Conservation (phyloP, 2,329 filamentous ascomycete genomes). For the Botryotinia convoluta region DNA sequence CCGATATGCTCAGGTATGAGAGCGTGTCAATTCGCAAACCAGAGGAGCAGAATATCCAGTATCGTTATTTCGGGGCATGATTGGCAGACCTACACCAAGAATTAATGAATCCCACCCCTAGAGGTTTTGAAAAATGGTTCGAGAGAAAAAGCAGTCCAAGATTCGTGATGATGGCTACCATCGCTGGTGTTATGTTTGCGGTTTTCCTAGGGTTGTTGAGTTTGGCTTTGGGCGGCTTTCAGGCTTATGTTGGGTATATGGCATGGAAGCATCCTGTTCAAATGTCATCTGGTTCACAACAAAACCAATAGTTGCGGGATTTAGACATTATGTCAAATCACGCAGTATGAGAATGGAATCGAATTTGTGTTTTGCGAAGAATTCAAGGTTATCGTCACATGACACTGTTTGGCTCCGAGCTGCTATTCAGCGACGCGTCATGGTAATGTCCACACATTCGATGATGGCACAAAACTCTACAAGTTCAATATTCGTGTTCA, state of each 20-base stretch:
- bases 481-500: too few species aligned
- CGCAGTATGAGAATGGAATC: too few species aligned
- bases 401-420: too few species aligned
- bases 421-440: too few species aligned
- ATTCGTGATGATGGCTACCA: not conserved
- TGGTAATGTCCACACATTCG: too few species aligned
- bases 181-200: not conserved
- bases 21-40: not conserved
- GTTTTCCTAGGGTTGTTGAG: not conserved
- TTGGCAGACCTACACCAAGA: not conserved
- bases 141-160: not conserved
- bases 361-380: too few species aligned
- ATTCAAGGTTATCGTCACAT: too few species aligned
- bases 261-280: not conserved
- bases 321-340: too few species aligned
- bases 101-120: not conserved
- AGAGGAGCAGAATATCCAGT: not conserved
- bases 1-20: not conserved
- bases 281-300: accelerated
- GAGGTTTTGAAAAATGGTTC: not conserved
- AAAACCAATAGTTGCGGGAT: too few species aligned
- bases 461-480: too few species aligned
- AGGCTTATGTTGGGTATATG: not conserved
- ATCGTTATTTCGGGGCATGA: not conserved
- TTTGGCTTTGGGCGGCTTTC: not conserved